A percentile compares a stretch with the other conserved stretches of the same genome.
Conservation (phyloP, 306 rosid genomes). For the Parietaria judaica region DNA sequence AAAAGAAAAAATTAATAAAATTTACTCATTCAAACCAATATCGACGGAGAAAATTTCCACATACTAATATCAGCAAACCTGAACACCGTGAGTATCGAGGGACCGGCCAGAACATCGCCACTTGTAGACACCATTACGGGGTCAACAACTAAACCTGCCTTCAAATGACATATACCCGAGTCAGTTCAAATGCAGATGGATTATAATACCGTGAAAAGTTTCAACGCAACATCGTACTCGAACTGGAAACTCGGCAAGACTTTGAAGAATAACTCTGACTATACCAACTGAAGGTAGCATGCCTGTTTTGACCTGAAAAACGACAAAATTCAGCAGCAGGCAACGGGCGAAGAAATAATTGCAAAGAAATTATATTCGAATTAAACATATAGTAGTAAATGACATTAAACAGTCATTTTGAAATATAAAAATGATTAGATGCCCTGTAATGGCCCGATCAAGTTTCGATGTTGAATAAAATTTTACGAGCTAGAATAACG, state of each 20-base stretch:
- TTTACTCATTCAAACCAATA: slow-evolving; percentile 1
- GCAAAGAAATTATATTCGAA: not conserved
- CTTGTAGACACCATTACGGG: slow-evolving; percentile 96
- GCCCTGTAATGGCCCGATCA: too few relatives aligned
- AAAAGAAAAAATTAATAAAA: not conserved
- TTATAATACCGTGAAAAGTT: not conserved
- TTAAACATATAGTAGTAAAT: too few relatives aligned
- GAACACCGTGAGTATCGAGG: slow-evolving; percentile 56
- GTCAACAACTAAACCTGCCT: slow-evolving; percentile 93
- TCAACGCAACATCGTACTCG: slow-evolving; percentile 39
- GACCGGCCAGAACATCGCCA: slow-evolving; percentile 71
- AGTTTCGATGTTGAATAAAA: too few relatives aligned
- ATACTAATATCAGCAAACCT: slow-evolving; percentile 34
- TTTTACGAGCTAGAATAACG: too few relatives aligned
- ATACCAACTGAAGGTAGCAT: slow-evolving; percentile 65
- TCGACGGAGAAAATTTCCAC: not conserved
- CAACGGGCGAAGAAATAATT: slow-evolving; percentile 6
- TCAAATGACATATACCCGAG: slow-evolving; percentile 27
- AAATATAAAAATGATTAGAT: too few relatives aligned
- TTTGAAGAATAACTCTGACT: slow-evolving; percentile 50
- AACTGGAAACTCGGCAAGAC: slow-evolving; percentile 60
- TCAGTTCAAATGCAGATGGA: slow-evolving; percentile 18
- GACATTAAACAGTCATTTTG: too few relatives aligned
- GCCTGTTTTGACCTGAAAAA: slow-evolving; percentile 78
- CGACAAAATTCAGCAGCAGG: slow-evolving; percentile 20